Conservation (phyloP, 2,329 filamentous ascomycete genomes). For the Colletotrichum horii region DNA sequence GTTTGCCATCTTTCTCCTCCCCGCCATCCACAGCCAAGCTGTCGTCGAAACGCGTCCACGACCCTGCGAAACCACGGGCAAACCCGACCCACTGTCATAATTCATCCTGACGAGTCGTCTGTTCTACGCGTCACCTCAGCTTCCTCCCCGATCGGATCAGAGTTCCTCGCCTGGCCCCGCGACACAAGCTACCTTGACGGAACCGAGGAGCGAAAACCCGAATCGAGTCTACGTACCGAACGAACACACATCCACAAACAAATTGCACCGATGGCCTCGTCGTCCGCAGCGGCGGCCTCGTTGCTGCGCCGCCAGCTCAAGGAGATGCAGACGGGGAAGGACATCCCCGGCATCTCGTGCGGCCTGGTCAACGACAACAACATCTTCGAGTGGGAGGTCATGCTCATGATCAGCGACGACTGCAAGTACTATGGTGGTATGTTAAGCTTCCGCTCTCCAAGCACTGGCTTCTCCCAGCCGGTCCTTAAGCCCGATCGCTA, state of each 20-base stretch:
- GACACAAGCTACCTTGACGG: not conserved
- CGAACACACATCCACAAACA: not conserved
- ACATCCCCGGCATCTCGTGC: slow-evolving; percentile 93
- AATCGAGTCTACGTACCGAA: not conserved
- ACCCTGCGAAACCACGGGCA: not conserved
- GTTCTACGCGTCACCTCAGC: not conserved
- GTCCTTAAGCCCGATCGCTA: too few species aligned
- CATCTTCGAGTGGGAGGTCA: slow-evolving; percentile 97
- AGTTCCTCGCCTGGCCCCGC: not conserved
- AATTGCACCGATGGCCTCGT: slow-evolving; percentile 39
- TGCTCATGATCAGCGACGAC: slow-evolving; percentile 97
- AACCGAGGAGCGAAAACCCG: not conserved
- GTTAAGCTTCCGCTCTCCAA: too few species aligned
- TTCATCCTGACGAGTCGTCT: not conserved
- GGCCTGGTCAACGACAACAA: slow-evolving; percentile 85
- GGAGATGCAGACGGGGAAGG: slow-evolving; percentile 89
- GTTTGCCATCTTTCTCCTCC: not conserved
- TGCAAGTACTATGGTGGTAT: slow-evolving; percentile 91
- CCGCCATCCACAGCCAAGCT: not conserved
- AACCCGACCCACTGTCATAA: rapidly evolving
- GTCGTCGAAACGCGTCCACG: not conserved
- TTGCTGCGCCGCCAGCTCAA: slow-evolving; percentile 88
- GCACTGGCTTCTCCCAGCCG: too few species aligned
- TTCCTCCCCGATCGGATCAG: not conserved
- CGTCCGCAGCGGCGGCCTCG: slow-evolving; percentile 65